Evolutionary conservation across 148 eudicot genomes (phyloP), one percentile per base, ranked within the genome.

Genomic region (Rhododendron griersonianum): DNA sequence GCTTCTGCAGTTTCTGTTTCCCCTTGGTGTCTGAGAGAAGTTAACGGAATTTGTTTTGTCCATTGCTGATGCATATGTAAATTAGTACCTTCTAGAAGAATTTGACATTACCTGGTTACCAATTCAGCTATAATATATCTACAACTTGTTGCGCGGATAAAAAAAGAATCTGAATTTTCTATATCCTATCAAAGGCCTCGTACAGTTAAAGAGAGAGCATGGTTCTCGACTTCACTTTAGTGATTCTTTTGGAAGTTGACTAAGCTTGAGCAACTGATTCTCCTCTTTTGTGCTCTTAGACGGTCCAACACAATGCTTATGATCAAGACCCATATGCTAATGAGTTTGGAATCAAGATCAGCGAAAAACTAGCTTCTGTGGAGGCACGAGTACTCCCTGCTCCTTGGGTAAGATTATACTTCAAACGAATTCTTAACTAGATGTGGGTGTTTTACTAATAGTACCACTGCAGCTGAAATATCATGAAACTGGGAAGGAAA

Each of bases 371-470:
- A 28, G 92, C 96, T 48, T 89, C 93, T 15, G 93, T 94, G 23
- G 96, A 94, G 87, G 96, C 93, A 37, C 91, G 96, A 85, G 94
- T 94, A 74, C 96, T 94, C 74, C 96, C 96, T 87, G 93, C 96
- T 79, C 96, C 96, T 55, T 94, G 96, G 96, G 96, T 94, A 87
- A 78, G 85, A 41, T 47, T 23, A 41, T 65, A 39, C 39, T 37
- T 67, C 16, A 55, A 0, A 15, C 30, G 21, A 23, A 48, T 28
- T 30, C 30, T 69, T 18, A 13, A 76, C 11, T 41, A 1, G 30
- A 15, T 81, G 30, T 25, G 35, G 7, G 18, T 67, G 25, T 71
- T 81, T 4, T 63, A 67, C 61, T 41, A 30, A 33, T 11, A 45
- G 47, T 65, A n/a, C 50, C 13, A 23, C 37, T 84, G 77, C 89